These are phyloP conservation scores for Cordyceps sp. DNA, from an alignment of 2,329 filamentous ascomycete genomes.

Conservation along the genomic window DNA sequence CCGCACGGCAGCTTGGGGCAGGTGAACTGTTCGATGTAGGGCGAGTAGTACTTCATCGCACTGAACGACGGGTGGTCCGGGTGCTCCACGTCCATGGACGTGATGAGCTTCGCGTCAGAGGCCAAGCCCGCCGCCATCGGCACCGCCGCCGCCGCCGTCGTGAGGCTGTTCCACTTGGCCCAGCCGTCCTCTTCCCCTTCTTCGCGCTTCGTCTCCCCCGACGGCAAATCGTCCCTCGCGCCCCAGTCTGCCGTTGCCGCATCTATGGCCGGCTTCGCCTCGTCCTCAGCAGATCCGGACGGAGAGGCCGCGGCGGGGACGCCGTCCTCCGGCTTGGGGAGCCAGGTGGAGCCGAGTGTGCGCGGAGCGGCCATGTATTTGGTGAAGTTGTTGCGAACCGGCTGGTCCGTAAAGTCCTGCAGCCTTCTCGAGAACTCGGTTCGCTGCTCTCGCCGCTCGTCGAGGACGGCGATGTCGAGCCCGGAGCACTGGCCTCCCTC, in stretches of 20 bases:
- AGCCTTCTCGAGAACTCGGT: conserved; percentile 17
- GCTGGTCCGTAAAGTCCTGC: conserved; percentile 9
- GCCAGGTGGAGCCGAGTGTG: too few relatives aligned
- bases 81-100: conserved; percentile 17
- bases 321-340: too few relatives aligned
- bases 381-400: conserved; percentile 12
- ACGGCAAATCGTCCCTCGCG: too few relatives aligned
- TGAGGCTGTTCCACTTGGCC: too few relatives aligned
- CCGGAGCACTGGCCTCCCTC: conserved; percentile 21
- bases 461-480: conserved; percentile 17
- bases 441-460: conserved; percentile 18
- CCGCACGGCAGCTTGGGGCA: conserved; percentile 37
- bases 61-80: conserved; percentile 31
- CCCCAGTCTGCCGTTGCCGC: too few relatives aligned
- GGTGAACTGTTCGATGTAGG: conserved; percentile 24
- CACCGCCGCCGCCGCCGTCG: too few relatives aligned
- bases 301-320: too few relatives aligned
- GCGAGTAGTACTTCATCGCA: conserved; percentile 26
- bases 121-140: too few relatives aligned
- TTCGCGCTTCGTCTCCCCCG: too few relatives aligned
- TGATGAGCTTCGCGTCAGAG: not conserved
- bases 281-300: too few relatives aligned
- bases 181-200: too few relatives aligned
- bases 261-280: too few relatives aligned
- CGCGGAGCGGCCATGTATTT: conserved; percentile 3